Evolutionary conservation across 1,284 basidiomycete genomes (phyloP).

Genomic region (Papiliotrema flavescens): DNA sequence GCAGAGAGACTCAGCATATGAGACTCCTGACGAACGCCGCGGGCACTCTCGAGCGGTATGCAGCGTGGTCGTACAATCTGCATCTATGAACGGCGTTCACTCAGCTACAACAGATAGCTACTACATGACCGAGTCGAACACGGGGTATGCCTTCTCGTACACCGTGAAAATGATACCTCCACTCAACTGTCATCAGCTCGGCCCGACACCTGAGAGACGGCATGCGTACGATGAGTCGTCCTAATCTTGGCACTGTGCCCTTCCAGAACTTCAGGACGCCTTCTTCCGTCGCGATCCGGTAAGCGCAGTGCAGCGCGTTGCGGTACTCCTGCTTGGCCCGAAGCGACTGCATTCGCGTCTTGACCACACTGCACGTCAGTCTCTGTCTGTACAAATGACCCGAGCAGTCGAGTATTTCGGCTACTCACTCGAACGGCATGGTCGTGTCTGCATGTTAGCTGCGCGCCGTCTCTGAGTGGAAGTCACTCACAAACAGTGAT

Average conservation of each 20-base stretch:
- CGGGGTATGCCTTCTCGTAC: conserved; percentile 61
- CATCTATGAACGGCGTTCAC: too few species aligned
- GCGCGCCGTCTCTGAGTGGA: neutral
- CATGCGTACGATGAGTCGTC: conserved; percentile 71
- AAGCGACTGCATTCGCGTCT: conserved; percentile 95
- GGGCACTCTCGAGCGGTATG: too few species aligned
- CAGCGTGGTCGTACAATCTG: too few species aligned
- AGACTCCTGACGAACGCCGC: too few species aligned
- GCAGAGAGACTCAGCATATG: too few species aligned
- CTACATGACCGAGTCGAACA: conserved; percentile 18
- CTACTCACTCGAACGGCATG: conserved; percentile 81
- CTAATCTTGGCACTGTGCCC: conserved; percentile 84
- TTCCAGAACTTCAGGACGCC: conserved; percentile 89
- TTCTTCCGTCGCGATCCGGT: conserved; percentile 85
- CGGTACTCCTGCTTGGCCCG: conserved; percentile 77
- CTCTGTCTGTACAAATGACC: too few species aligned
- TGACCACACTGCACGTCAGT: conserved; percentile 68
- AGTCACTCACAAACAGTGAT: conserved; percentile 78
- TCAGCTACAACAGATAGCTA: too few species aligned
- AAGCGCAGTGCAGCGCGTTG: conserved; percentile 91
- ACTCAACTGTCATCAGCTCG: conserved; percentile 59
- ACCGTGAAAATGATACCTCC: conserved; percentile 95
- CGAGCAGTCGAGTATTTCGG: too few species aligned
- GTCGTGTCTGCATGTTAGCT: conserved; percentile 53
- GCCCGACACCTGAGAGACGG: neutral